Percentiles rank a stretch among this genome's conserved stretches.
phyloP scores from a whole-genome alignment of 768 basidiomycete species.

The Pisolithus orientalis region DNA sequence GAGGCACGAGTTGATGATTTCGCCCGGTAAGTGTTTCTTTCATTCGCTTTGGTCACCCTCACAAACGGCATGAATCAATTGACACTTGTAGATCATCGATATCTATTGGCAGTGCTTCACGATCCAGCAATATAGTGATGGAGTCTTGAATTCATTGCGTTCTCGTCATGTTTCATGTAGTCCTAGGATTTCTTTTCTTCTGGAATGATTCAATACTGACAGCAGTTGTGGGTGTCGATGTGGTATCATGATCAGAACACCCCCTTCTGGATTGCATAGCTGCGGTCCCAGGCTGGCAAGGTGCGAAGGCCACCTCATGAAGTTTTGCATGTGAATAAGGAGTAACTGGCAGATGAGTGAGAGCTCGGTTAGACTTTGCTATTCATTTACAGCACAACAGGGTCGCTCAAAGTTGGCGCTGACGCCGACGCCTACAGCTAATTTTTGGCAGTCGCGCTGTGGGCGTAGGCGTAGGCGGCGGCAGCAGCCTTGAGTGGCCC shows the following conservation, averaged over 20 bases:
- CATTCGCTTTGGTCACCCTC: background rate
- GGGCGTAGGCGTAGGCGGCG: too few relatives aligned
- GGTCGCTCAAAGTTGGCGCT: too few relatives aligned
- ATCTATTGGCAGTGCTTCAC: constrained; percentile 77
- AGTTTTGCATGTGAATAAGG: too few relatives aligned
- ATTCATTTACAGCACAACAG: too few relatives aligned
- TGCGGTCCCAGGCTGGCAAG: too few relatives aligned
- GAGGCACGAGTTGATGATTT: constrained; percentile 90
- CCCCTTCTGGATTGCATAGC: background rate
- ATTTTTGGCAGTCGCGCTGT: too few relatives aligned
- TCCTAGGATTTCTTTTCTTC: constrained; percentile 4
- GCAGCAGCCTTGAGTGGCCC: too few relatives aligned
- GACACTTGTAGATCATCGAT: constrained; percentile 58
- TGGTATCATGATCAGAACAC: background rate
- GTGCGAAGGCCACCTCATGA: too few relatives aligned
- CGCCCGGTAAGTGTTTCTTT: constrained; percentile 59
- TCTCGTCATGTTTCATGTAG: background rate
- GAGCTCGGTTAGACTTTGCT: too few relatives aligned
- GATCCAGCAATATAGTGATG: constrained; percentile 53
- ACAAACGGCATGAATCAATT: background rate
- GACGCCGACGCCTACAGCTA: too few relatives aligned
- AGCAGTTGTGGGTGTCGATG: background rate
- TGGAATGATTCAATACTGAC: constrained; percentile 4
- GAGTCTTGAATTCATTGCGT: background rate
- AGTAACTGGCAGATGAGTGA: too few relatives aligned